phyloP scores from a whole-genome alignment of 140 eudicot species.

The Ambrosia hybrid region DNA sequence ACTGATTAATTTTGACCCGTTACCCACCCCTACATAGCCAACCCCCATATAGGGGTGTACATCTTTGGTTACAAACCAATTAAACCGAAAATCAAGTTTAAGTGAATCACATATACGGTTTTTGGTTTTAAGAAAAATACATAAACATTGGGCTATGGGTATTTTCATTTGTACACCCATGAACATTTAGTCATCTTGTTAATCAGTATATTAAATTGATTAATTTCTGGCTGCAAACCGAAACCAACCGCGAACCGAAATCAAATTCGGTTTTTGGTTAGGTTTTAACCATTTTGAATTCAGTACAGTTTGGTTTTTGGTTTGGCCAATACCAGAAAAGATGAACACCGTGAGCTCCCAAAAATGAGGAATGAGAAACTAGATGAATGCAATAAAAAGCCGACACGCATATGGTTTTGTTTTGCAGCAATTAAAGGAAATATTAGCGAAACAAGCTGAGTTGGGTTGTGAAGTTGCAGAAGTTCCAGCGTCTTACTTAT shows the following conservation, averaged over 20 bases:
- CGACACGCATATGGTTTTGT: conserved; percentile 7
- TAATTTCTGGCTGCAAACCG: too few species aligned
- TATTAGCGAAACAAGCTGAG: conserved; percentile 80
- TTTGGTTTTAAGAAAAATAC: too few species aligned
- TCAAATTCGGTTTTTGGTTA: too few species aligned
- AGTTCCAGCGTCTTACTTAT: conserved; percentile 60
- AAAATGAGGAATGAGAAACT: background rate
- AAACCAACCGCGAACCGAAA: too few species aligned
- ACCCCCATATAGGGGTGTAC: background rate
- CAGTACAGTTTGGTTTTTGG: background rate
- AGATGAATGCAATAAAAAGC: background rate
- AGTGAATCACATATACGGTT: too few species aligned
- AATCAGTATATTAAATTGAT: too few species aligned
- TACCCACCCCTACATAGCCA: background rate
- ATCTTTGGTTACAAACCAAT: too few species aligned
- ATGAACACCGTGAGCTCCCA: background rate
- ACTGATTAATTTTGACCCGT: background rate
- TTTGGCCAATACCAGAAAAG: background rate
- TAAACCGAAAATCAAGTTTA: background rate
- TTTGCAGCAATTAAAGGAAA: conserved; percentile 78
- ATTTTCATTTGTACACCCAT: too few species aligned
- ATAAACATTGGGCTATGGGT: too few species aligned
- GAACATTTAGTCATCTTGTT: too few species aligned
- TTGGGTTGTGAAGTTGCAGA: conserved; percentile 89
- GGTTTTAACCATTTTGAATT: too few species aligned